Evolutionary conservation across 495 filamentous ascomycete species (phyloP).

Genomic region (Lasiosphaeris hirsuta): DNA sequence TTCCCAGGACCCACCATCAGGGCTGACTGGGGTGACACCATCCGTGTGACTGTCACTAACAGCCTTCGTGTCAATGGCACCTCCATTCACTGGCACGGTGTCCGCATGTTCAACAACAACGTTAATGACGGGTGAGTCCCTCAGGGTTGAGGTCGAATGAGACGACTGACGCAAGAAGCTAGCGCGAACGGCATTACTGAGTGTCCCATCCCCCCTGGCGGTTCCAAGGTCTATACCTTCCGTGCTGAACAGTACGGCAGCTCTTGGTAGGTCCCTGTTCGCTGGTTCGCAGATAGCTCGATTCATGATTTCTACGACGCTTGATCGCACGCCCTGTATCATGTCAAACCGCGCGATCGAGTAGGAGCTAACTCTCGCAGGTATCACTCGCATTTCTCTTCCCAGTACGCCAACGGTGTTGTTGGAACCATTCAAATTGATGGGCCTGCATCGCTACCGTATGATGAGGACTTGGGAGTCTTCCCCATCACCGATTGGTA

Average conservation of each 20-base stretch:
- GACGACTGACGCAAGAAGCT: too few relatives aligned
- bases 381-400: slow-evolving; percentile 52
- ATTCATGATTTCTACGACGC: too few relatives aligned
- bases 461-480: slow-evolving; percentile 59
- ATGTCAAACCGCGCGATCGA: too few relatives aligned
- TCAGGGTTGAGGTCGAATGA: too few relatives aligned
- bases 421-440: slow-evolving; percentile 55
- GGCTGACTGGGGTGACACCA: slow-evolving; percentile 9
- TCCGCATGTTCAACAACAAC: slow-evolving; percentile 11
- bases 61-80: not conserved
- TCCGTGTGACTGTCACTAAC: not conserved
- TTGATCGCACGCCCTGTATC: too few relatives aligned
- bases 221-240: slow-evolving; percentile 45
- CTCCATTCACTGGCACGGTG: slow-evolving; percentile 12
- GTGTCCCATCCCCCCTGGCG: slow-evolving; percentile 50
- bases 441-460: slow-evolving; percentile 49
- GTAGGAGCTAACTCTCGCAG: not conserved
- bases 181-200: slow-evolving; percentile 53
- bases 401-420: slow-evolving; percentile 53
- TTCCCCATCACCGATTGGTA: slow-evolving; percentile 46
- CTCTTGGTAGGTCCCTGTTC: slow-evolving; percentile 37
- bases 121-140: too few relatives aligned
- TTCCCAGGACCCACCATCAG: not conserved
- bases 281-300: too few relatives aligned
- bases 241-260: slow-evolving; percentile 53